phyloP scores from a whole-genome alignment of 1,284 basidiomycete genomes.

The Schizophyllum amplum region DNA sequence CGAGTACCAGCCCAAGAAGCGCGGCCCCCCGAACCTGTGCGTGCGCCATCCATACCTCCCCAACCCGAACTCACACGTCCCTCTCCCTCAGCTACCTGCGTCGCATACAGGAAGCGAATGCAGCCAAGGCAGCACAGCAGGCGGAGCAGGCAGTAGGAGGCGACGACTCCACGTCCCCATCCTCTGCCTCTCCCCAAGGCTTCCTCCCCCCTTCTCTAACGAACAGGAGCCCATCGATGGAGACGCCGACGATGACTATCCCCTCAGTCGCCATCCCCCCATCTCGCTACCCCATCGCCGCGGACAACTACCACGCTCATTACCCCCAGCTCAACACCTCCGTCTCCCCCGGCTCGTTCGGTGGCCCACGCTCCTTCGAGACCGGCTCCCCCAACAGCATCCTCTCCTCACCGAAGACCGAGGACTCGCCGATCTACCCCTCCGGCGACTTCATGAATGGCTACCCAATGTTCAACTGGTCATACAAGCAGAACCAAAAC shows the following conservation, averaged over 20 bases:
- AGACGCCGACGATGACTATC: constrained; percentile 34
- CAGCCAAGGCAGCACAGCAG: constrained; percentile 41
- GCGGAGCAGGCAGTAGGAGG: constrained; percentile 23
- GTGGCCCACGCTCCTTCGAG: constrained; percentile 11
- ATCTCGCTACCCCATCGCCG: constrained; percentile 62
- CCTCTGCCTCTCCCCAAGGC: constrained; percentile 36
- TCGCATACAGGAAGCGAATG: constrained; percentile 69
- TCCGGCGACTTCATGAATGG: constrained; percentile 47
- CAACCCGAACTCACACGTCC: constrained; percentile 3
- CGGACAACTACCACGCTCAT: constrained; percentile 54
- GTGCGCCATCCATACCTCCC: constrained; percentile 17
- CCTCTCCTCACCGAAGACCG: constrained; percentile 22
- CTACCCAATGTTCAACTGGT: constrained; percentile 64
- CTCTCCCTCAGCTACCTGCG: constrained; percentile 59
- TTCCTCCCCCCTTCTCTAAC: constrained; percentile 38
- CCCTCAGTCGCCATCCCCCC: constrained; percentile 42
- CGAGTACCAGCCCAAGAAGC: constrained; percentile 86
- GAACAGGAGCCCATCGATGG: constrained; percentile 39
- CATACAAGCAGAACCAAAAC: constrained; percentile 55
- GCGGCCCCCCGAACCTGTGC: constrained; percentile 84
- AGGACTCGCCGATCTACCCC: constrained; percentile 31
- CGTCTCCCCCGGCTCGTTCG: constrained; percentile 25
- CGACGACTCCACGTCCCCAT: constrained; percentile 39
- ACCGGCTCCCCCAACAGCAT: constrained; percentile 9
- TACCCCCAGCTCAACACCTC: constrained; percentile 39